A percentile compares a stretch with the other conserved stretches of the same genome.
Evolutionary conservation across 2,329 filamentous ascomycete genomes (phyloP).

Genomic region (Dothideomycetidae sp.): DNA sequence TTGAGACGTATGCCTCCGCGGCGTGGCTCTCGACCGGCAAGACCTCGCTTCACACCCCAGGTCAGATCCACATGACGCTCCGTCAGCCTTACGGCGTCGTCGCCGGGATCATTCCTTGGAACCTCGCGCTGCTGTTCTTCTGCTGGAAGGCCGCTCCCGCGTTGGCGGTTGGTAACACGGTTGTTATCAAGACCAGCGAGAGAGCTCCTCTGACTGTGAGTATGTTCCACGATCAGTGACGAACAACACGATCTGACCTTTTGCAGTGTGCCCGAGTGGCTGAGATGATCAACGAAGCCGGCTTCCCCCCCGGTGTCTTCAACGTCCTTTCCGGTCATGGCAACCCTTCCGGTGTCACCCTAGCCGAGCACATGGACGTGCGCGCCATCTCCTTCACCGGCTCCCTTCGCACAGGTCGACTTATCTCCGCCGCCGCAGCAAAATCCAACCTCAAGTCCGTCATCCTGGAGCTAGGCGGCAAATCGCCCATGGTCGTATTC

Average conservation of each 20-base stretch:
- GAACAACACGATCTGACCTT: not conserved
- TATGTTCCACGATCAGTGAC: constrained; percentile 5
- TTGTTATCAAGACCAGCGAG: constrained; percentile 49
- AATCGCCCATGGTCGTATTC: constrained; percentile 18
- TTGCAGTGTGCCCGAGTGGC: constrained; percentile 2
- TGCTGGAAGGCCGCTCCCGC: constrained; percentile 44
- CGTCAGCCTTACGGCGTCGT: constrained; percentile 40
- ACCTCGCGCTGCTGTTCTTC: constrained; percentile 35
- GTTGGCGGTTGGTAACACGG: constrained; percentile 43
- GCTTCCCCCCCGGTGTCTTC: constrained; percentile 31
- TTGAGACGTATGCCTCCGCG: constrained; percentile 31
- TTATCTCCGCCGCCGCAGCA: constrained; percentile 15
- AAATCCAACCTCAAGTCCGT: constrained; percentile 19
- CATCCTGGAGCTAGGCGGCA: constrained; percentile 19
- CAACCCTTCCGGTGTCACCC: constrained; percentile 16
- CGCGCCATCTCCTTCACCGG: constrained; percentile 18
- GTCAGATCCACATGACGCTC: constrained; percentile 31
- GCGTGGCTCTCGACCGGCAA: constrained; percentile 30
- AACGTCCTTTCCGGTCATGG: constrained; percentile 26
- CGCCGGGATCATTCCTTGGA: constrained; percentile 46
- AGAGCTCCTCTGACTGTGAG: constrained; percentile 45
- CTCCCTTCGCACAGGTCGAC: constrained; percentile 14
- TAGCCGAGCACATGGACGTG: constrained; percentile 22
- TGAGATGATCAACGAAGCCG: constrained; percentile 25
- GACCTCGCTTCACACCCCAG: constrained; percentile 35